phyloP scores from a whole-genome alignment of 1,284 basidiomycete genomes.

The Ustilago cynodontis region DNA sequence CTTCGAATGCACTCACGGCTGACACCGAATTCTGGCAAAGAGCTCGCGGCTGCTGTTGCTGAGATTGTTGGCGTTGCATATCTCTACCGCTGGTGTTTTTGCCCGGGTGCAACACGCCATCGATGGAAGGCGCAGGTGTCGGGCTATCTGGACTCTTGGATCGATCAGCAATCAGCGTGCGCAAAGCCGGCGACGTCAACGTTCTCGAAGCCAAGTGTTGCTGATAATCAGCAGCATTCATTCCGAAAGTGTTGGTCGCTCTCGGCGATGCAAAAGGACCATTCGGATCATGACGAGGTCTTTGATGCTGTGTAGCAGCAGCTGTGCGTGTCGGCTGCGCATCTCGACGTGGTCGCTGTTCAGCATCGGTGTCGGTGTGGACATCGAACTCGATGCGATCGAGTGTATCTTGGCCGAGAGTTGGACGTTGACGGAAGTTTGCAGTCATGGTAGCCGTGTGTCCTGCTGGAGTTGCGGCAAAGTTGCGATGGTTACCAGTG shows the following conservation, averaged over 20 bases:
- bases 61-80: conserved; percentile 14
- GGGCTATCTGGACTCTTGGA: conserved; percentile 53
- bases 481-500: conserved; percentile 55
- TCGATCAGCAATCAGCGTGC: conserved; percentile 50
- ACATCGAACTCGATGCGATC: conserved; percentile 49
- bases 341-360: conserved; percentile 22
- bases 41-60: conserved; percentile 27
- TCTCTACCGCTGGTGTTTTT: conserved; percentile 13
- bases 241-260: conserved; percentile 37
- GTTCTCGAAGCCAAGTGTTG: conserved; percentile 50
- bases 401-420: conserved; percentile 45
- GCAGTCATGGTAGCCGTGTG: conserved; percentile 41
- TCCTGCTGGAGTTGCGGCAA: conserved; percentile 45
- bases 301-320: conserved; percentile 4
- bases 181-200: conserved; percentile 45
- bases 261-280: conserved; percentile 46
- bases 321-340: conserved; percentile 10
- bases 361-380: conserved; percentile 41
- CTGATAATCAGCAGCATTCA: conserved; percentile 49
- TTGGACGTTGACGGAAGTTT: conserved; percentile 38
- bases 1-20: conserved; percentile 44
- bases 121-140: conserved; percentile 47
- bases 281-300: conserved; percentile 26
- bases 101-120: conserved; percentile 32
- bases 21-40: conserved; percentile 16